These are phyloP conservation scores for Balansia obtecta DNA, from an alignment of 2,329 filamentous ascomycete species.

Conservation along the genomic window DNA sequence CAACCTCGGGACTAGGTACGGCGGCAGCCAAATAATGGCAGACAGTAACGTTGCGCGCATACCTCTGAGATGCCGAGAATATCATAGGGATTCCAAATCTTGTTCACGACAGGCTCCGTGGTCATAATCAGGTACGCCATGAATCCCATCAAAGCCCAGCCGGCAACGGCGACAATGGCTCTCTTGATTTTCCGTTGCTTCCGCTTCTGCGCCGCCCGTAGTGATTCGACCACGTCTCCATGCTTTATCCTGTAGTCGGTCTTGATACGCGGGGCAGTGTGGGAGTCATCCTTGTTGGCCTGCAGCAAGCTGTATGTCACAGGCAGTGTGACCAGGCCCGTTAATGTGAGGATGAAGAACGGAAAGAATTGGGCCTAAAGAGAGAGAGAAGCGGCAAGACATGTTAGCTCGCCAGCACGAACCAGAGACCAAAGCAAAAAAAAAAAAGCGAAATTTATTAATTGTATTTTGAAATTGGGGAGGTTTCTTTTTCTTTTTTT, in stretches of 20 bases:
- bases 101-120: conserved; percentile 56
- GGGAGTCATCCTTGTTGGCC: conserved; percentile 63
- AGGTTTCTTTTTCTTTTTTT: too few relatives aligned
- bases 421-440: too few relatives aligned
- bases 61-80: conserved; percentile 80
- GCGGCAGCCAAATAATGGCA: too few relatives aligned
- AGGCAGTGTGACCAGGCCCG: conserved; percentile 76
- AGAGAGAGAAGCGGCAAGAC: too few relatives aligned
- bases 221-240: conserved; percentile 68
- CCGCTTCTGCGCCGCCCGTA: conserved; percentile 78
- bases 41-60: neutral
- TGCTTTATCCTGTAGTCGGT: conserved; percentile 71
- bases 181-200: conserved; percentile 84
- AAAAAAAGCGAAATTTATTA: too few relatives aligned
- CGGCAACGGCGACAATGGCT: conserved; percentile 58
- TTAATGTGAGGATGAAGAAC: conserved; percentile 91
- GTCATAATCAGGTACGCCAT: conserved; percentile 87
- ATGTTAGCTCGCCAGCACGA: conserved; percentile 8
- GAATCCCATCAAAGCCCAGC: conserved; percentile 74
- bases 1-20: neutral
- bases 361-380: conserved; percentile 88
- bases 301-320: conserved; percentile 81
- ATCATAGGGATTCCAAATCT: conserved; percentile 95
- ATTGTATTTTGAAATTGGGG: too few relatives aligned
- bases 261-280: conserved; percentile 70